Evolutionary conservation across 106 monocot genomes (phyloP), one percentile per base, ranked within the genome.

Genomic region (Phalaenopsis aphrodite): DNA sequence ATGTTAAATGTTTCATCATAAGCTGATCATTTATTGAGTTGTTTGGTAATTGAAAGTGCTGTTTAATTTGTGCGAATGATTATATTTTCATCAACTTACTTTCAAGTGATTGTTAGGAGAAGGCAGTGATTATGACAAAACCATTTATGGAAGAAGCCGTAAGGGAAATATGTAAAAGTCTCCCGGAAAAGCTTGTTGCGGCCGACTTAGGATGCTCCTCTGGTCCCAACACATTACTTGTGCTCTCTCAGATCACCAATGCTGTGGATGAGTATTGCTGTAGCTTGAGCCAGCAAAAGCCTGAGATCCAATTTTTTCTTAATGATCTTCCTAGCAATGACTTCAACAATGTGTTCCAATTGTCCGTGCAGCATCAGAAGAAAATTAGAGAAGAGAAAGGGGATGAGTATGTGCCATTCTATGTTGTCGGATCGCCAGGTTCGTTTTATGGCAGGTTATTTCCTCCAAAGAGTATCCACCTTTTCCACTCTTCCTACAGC

Each of bases 161-260:
- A 2, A 36, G 2, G 65, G 78, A 82, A 10, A 21, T 86, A n/a
- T 72, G 37, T 38, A 23, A n/a, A 19, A 46, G 42, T 10, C 19
- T 56, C 9, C 69, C 58, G 0, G 69, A 82, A 69, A 88, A 71
- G 21, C 55, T 92, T 78, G 84, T 79, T 2, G 78, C 85, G 0
- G 91, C 79, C 0, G 91, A 92, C 84, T 42, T 92, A 37, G 91
- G 91, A 7, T 92, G 92, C 65, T 89, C 92, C 14, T 84, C 87
- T 0, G 87, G 90, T 21, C 88, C 93, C 1, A 93, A 90, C 64
- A 39, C 93, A 7, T 55, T 88, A 1, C 71, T 78, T 2, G 79
- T 85, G 4, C 64, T 87, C 19, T 85, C 83, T 5, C n/a, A 82
- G 41, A 79, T 85, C 43, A 66, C 88, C 2, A 46, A 77, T 21